Conservation (phyloP, 208 protist species). For the Herpetomonas samuelpessoai region DNA sequence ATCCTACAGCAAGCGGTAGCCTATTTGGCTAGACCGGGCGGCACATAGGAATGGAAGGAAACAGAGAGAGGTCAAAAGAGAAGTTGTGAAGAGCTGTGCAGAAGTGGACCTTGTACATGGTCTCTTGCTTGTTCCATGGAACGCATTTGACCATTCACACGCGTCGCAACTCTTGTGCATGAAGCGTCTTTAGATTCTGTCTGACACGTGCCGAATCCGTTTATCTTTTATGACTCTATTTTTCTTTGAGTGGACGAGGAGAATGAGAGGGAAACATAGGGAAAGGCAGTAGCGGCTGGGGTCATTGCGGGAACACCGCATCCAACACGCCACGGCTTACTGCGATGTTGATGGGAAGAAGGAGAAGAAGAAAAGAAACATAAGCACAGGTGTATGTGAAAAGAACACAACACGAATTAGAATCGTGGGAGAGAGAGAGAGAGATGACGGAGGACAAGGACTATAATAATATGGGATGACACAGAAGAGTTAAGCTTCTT, state of each 20-base stretch:
- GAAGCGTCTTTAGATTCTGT: neutral
- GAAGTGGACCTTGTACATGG: too few species aligned
- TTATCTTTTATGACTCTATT: neutral
- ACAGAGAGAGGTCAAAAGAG: neutral
- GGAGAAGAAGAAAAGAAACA: neutral
- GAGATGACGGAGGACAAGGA: neutral
- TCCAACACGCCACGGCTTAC: too few species aligned
- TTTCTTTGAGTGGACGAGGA: neutral
- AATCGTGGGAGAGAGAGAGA: neutral
- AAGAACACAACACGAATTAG: neutral
- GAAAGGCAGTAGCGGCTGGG: neutral
- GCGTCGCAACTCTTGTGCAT: too few species aligned
- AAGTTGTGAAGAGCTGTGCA: conserved; percentile 1
- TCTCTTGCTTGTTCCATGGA: too few species aligned
- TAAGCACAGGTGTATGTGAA: neutral
- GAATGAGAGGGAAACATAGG: neutral
- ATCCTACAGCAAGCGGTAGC: neutral
- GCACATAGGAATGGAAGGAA: conserved; percentile 1
- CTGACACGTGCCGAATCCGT: neutral
- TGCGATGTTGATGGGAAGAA: conserved; percentile 5
- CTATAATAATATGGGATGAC: too few species aligned
- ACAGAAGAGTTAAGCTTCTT: too few species aligned
- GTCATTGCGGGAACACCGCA: neutral
- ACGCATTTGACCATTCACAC: too few species aligned
- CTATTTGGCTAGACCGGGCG: neutral